Evolutionary conservation across 2,329 filamentous ascomycete genomes (phyloP).

Genomic region (Aspergillus candidus): DNA sequence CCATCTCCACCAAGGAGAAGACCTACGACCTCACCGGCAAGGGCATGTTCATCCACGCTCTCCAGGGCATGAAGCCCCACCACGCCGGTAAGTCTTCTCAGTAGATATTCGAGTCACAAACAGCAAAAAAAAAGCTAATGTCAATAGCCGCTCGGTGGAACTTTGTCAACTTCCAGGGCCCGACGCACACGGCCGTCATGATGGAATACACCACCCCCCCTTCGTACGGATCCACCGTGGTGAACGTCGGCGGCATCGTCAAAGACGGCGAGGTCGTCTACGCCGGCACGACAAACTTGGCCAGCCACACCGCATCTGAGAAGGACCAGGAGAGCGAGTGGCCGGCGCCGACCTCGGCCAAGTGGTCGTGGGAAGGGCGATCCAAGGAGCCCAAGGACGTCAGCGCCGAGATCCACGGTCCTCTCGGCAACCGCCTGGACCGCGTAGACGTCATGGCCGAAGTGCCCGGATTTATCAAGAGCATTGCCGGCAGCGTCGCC

Average conservation of each 20-base stretch:
- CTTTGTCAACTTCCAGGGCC: constrained; percentile 85
- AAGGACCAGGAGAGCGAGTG: constrained; percentile 75
- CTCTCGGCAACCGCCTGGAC: constrained; percentile 65
- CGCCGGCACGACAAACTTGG: constrained; percentile 60
- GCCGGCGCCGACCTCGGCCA: constrained; percentile 74
- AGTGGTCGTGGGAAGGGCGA: constrained; percentile 72
- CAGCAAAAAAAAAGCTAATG: constrained; percentile 7
- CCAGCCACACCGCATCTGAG: constrained; percentile 62
- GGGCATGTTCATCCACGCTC: constrained; percentile 72
- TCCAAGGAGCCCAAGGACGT: constrained; percentile 69
- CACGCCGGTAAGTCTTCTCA: constrained; percentile 60
- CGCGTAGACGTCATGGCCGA: constrained; percentile 94
- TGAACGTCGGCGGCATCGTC: constrained; percentile 75
- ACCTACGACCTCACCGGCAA: constrained; percentile 75
- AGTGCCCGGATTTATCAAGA: constrained; percentile 91
- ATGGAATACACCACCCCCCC: constrained; percentile 96
- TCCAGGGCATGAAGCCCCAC: constrained; percentile 99
- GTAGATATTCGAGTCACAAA: not conserved
- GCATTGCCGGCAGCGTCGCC: constrained; percentile 77
- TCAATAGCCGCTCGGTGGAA: constrained; percentile 72
- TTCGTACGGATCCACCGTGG: constrained; percentile 80
- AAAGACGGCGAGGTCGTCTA: constrained; percentile 75
- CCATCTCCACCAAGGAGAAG: constrained; percentile 74
- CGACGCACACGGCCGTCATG: constrained; percentile 77
- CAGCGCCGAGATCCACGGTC: constrained; percentile 62